Conservation (phyloP, 106 monocot genomes). For the Acorus calamus region DNA sequence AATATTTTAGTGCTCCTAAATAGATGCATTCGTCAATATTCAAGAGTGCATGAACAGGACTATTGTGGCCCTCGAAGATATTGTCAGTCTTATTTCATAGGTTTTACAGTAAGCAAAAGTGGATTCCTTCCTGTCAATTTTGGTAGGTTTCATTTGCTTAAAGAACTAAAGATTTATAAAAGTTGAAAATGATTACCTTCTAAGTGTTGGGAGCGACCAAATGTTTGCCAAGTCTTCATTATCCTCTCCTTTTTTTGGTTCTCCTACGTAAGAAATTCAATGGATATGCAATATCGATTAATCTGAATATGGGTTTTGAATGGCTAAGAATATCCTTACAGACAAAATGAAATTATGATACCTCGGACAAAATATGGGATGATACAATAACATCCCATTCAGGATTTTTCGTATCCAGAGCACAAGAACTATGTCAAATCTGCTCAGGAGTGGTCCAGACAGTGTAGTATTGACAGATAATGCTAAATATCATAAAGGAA, state of each 20-base stretch:
- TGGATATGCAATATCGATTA: too few species aligned
- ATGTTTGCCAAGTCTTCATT: constrained; percentile 31
- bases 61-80: too few species aligned
- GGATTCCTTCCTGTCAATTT: too few species aligned
- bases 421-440: constrained; percentile 97
- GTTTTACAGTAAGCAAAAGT: too few species aligned
- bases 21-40: too few species aligned
- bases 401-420: constrained; percentile 89
- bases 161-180: background rate
- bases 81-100: too few species aligned
- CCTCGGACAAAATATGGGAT: constrained; percentile 84
- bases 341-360: constrained; percentile 13
- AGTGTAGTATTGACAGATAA: constrained; percentile 90
- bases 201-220: constrained; percentile 70
- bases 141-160: background rate
- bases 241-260: constrained; percentile 25
- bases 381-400: constrained; percentile 94
- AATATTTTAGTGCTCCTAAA: too few species aligned
- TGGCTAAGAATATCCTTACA: too few species aligned
- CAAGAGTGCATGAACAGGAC: too few species aligned
- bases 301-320: too few species aligned
- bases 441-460: constrained; percentile 89
- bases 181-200: constrained; percentile 35
- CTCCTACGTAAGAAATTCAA: constrained; percentile 24
- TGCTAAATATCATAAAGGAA: constrained; percentile 26